Base-by-base conservation (phyloP, 2,329 filamentous ascomycete species). In the Aspergillus fructus region DNA sequence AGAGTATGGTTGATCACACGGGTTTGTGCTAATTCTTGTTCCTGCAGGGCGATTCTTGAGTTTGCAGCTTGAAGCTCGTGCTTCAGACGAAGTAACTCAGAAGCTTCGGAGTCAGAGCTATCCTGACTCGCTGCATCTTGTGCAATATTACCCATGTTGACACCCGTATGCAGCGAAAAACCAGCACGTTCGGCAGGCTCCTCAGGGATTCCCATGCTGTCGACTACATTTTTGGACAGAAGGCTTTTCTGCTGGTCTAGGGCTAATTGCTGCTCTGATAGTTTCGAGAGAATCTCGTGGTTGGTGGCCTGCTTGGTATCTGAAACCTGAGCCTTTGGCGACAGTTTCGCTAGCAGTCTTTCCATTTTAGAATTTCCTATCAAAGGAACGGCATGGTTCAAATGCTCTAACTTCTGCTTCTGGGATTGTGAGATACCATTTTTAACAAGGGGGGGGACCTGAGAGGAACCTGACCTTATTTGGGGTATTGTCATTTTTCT, bases 251-350 rank as follows among this genome's bases (percentile, higher is more conserved):
- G 85, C 71, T 85, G 81, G 50, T 79, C 79, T 49, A 88, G 74
- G n/a, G 80, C 71, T 43, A 78, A 78, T 67, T 88, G 85, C 67
- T 91, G 88, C 71, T 92, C 87, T n/a, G 85, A 85, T 48, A 93
- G 81, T 69, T 87, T 89, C 55, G 88, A 85, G 62, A 92, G 78
- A 51, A 92, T 64, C 12, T 68, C 68, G 45, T 68, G 59, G 30
- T 66, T 64, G 12, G 56, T 53, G 24, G 58, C 49, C 37, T 59
- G 30, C 40, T 64, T 62, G 37, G 30, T 48, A 34, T 50, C 53
- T 43, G 62, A 58, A 15, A 58, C 45, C 24, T 66, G 64, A 34
- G 72, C 65, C 59, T 74, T 74, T 33, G 76, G 72, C 19, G 75
- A 72, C 40, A 78, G 66, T 40, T 73, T 77, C 34, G 74, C 71